Conservation (phyloP, 495 filamentous ascomycete genomes). For the Penicillium verhagenii region DNA sequence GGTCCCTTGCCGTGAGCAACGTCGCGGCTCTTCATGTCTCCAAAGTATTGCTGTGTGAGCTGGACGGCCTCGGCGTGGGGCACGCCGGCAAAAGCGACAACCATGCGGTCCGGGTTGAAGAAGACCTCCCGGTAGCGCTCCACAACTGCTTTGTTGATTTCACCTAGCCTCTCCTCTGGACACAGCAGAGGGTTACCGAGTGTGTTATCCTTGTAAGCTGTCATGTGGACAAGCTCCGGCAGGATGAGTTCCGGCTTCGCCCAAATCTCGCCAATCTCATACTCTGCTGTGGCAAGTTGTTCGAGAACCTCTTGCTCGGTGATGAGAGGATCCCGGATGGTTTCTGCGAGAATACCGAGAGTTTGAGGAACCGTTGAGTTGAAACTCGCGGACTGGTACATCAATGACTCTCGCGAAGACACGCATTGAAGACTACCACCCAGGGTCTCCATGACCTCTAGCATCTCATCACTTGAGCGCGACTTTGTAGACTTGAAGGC, state of each 20-base stretch:
- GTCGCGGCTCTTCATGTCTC: constrained; percentile 70
- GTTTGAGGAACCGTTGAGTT: constrained; percentile 86
- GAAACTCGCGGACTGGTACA: constrained; percentile 99
- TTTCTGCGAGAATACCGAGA: constrained; percentile 86
- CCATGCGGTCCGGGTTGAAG: constrained; percentile 84
- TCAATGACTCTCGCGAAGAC: constrained; percentile 90
- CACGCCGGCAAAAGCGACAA: constrained; percentile 93
- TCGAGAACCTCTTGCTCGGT: constrained; percentile 85
- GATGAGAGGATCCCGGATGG: constrained; percentile 83
- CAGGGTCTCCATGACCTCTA: constrained; percentile 79
- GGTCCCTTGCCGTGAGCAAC: constrained; percentile 38
- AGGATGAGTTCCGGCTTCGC: constrained; percentile 94
- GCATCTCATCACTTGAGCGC: constrained; percentile 76
- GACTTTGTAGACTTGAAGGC: constrained; percentile 91
- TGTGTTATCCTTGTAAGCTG: constrained; percentile 93
- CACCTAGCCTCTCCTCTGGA: constrained; percentile 73
- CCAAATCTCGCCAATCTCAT: constrained; percentile 98
- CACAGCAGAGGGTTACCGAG: constrained; percentile 92
- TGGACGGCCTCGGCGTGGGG: constrained; percentile 75
- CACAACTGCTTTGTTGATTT: constrained; percentile 74
- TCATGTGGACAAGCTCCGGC: constrained; percentile 91
- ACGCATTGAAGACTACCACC: constrained; percentile 96
- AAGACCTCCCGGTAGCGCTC: constrained; percentile 79
- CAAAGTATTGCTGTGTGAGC: constrained; percentile 82
- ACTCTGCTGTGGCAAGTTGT: constrained; percentile 87